Evolutionary conservation across 148 eudicot genomes (phyloP).

Genomic region (Rhododendron mucronatum): DNA sequence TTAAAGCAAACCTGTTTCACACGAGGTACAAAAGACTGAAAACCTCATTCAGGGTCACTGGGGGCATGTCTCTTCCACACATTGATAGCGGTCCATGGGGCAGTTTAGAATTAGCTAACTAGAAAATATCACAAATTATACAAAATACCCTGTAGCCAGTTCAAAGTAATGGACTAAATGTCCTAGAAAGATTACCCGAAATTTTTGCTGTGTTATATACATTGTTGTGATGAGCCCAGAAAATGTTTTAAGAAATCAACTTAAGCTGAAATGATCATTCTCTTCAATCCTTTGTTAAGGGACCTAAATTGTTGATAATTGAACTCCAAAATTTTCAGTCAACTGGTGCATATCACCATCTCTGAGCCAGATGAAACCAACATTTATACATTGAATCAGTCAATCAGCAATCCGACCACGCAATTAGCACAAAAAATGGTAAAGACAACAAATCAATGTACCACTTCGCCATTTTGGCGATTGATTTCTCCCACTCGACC

Average conservation of each 20-base stretch:
- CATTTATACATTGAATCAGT: neutral
- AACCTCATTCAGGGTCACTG: too few species aligned
- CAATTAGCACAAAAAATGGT: neutral
- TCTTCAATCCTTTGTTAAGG: neutral
- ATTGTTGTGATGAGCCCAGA: neutral
- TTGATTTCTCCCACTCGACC: neutral
- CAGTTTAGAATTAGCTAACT: too few species aligned
- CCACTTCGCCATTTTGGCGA: slow-evolving; percentile 6
- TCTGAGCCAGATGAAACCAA: neutral
- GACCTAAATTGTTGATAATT: neutral
- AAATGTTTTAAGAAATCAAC: neutral
- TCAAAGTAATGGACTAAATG: too few species aligned
- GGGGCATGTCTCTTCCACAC: too few species aligned
- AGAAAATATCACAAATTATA: too few species aligned
- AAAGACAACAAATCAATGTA: neutral
- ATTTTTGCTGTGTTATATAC: too few species aligned
- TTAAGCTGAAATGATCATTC: neutral
- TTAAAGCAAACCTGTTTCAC: too few species aligned
- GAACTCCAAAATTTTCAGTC: neutral
- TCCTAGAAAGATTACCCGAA: too few species aligned
- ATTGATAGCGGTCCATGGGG: too few species aligned
- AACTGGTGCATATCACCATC: neutral
- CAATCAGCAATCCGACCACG: neutral
- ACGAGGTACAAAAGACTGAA: too few species aligned
- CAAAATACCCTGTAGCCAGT: too few species aligned